Base-by-base conservation (phyloP, 257 asterid genomes). In the Voacanga thouarsii region DNA sequence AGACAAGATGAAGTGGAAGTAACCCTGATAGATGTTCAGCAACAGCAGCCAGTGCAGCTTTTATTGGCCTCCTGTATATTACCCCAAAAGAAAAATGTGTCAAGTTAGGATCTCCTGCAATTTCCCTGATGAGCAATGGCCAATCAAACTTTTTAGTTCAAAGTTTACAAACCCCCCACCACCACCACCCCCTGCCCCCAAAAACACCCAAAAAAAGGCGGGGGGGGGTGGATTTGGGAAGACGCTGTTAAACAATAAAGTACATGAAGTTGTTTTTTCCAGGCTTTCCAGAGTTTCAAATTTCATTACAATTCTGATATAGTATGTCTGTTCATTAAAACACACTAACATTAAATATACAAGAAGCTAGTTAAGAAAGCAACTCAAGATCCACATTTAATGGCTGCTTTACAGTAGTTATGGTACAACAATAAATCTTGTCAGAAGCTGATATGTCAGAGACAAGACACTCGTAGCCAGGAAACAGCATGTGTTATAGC, bases 1-100 rank as follows among this genome's bases (percentile, higher is more conserved):
- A 95, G 44, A 91, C 97, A 78, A 95, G 98, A 95, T 95, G 98
- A 80, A 91, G 98, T 78, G 99, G 97, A 84, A 93, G 94, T 85
- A 95, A 85, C 74, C 99, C 99, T 74, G 99, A 96, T 51, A 95
- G 86, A 85, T 95, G 98, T 84, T 93, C 97, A 76, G 97, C 84
- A 80, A 91, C 99, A 87, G 98, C 94, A 75, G 97, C 96, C 63
- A 93, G 76, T 78, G 98, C 98, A 88, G 99, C 94, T 88, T 93
- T 95, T 77, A 89, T 82, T 65, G 99, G 99, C 85, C 89, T 88
- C 98, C 99, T 95, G 92, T 57, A 55, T 59, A 86, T 50, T 49
- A 41, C 61, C 30, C 77, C 59, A 51, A 66, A 61, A 79, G 64
- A 77, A 64, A 56, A 43, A 41, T 65, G 74, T 15, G 57, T 72